Evolutionary conservation across 2,329 filamentous ascomycete species (phyloP).

Genomic region (Trichophyton rubrum): DNA sequence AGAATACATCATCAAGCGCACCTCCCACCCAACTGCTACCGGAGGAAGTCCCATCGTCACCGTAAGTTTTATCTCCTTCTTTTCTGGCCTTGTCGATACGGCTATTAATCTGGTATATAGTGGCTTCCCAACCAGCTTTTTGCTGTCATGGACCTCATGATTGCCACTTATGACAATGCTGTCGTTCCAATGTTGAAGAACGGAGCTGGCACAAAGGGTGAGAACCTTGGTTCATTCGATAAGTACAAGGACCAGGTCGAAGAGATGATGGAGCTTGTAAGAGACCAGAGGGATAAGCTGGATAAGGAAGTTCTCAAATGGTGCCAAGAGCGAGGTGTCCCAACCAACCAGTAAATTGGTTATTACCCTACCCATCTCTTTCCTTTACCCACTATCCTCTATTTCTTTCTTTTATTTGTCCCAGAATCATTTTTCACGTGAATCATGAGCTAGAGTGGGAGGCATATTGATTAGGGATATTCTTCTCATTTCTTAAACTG

Average conservation of each 20-base stretch:
- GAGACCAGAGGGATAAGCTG: constrained; percentile 27
- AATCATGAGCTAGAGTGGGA: background rate
- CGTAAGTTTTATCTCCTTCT: constrained; percentile 18
- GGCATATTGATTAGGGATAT: background rate
- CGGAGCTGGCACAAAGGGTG: constrained; percentile 10
- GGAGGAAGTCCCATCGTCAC: constrained; percentile 39
- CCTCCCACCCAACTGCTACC: constrained; percentile 36
- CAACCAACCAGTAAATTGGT: background rate
- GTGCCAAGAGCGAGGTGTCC: constrained; percentile 33
- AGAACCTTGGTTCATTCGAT: constrained; percentile 17
- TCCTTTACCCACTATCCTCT: background rate
- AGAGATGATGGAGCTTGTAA: constrained; percentile 25
- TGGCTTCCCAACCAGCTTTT: constrained; percentile 39
- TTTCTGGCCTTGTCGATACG: background rate
- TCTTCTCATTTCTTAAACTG: background rate
- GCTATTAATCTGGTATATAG: constrained; percentile 21
- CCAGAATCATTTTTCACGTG: background rate
- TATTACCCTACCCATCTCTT: background rate
- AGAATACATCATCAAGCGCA: constrained; percentile 38
- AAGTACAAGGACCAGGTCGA: constrained; percentile 19
- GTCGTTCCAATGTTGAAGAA: constrained; percentile 24
- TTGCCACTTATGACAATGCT: constrained; percentile 32
- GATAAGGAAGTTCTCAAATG: constrained; percentile 34
- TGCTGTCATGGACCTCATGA: constrained; percentile 35
- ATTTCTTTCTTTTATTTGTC: background rate